Evolutionary conservation across 768 basidiomycete species (phyloP), one percentile per base, ranked within the genome.

Genomic region (Hygrophorus pudorinus): DNA sequence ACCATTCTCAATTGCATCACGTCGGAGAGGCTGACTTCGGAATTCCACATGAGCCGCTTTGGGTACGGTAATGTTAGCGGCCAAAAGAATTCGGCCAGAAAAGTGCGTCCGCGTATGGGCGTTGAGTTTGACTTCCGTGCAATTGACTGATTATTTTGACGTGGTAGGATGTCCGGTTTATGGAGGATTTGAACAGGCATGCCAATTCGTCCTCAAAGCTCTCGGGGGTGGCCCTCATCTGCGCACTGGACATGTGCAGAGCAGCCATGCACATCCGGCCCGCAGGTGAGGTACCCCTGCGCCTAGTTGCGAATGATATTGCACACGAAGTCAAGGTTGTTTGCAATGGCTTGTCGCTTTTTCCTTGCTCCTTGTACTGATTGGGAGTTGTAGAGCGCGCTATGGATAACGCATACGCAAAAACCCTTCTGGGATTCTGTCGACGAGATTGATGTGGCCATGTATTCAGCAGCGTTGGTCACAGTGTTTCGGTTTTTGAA

Each of bases 241-340:
- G 85, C 57, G 76, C 76, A 30, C 68, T 89, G 33, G 89, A 93
- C 55, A 65, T 90, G 28, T 85, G 86, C 57, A 73, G 80, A 41
- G 85, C 80, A 2, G 86, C 83, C 61, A 73, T 65, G 55, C 69
- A 65, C 57, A 70, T 64, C 53, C 59, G 48, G 37, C 65, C 58
- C 24, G 69, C 72, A 11, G 73, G 71, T 14, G 85, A 89, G 8
- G 54, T 73, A 12, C 76, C 85, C 4, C 54, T 91, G 20, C 71
- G 78, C 13, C 62, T 76, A 12, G 64, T 89, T 24, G 84, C 84
- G 0, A 62, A 66, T 24, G 89, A 93, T 53, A 63, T 87, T 7
- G 85, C 82, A 0, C 79, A 83, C 50, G 89, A 92, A 45, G 70
- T 93, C 48, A 85, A 81, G 73, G 89, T 84, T 51, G 49, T 56